Base-by-base conservation (phyloP, 2,329 filamentous ascomycete species). In the Xylaria polymorpha region DNA sequence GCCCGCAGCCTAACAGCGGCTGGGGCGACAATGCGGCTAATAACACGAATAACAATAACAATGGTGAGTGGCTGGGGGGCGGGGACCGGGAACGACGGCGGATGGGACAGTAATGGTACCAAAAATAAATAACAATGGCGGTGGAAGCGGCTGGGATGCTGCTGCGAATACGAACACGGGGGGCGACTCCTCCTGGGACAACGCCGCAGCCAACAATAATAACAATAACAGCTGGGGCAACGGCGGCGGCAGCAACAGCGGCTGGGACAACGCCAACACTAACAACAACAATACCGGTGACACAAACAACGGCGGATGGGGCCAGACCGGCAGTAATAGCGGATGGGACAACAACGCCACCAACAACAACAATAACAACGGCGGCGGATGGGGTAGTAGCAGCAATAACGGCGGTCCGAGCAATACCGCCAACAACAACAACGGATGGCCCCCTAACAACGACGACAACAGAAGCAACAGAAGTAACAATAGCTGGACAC, bases 21-120 rank as follows among this genome's bases (percentile, higher is more conserved):
- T 56, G 56, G 50, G 29, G 55, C 46, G 66, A 61, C 18, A 67
- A 69, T 46, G 43, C 61, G 25, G 71, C 70, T 46, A 55, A 32
- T 22, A 14, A 10, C 29, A 53, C 66, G 22, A 67, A 51, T 37
- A 73, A 63, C 14, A 66, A 62, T 7, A 56, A n/a, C 25, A 61
- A 39, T 43, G 29, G 6, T 22, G 64, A n/a, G 59, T 55, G 51
- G 22, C n/a, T 71, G 67, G 65, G 66, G 53, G 25, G 5, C 37
- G 5, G 46, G 22, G 4, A 37, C 48, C 12, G 50, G 37, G 12
- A 44, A 43, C 12, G n/a, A 22, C n/a, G 35, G 32, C 20, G 46
- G 44, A 25, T 51, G 59, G 59, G 32, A 41, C 4, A 51, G 29
- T 5, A 39, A 56, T 22, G 39, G 14, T 10, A 12, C 15, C 25